Base-by-base conservation (phyloP, 202 grass and related monocot genomes). In the Schoenoplectus tabernaemontani region DNA sequence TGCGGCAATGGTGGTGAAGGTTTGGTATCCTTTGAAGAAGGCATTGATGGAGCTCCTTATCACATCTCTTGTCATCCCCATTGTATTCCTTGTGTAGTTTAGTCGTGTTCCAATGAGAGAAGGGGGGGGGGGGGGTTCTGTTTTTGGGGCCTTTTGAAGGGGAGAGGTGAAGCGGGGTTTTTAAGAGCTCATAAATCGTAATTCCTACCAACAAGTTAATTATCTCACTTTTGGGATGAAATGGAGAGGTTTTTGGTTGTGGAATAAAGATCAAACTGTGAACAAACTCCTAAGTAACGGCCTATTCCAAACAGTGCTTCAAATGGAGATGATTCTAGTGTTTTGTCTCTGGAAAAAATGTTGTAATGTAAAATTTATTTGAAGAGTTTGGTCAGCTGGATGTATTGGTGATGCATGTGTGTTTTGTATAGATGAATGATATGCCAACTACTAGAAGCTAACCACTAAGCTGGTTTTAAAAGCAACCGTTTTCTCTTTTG, bases 1-100 rank as follows among this genome's bases (percentile, higher is more conserved):
- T 12, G 86, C 92, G 0, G 91, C 91, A 0, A 98, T 87, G 76
- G 96, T 86, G 64, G 81, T 95, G 90, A 91, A 99, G 81, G 86
- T 68, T 39, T 92, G 81, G 87, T 99, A 99, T 7, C 87, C 86
- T 16, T 85, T 59, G 81, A 93, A 91, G 86, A 99, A 99, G 0
- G 76, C 85, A 34, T 83, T 85, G 59, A 88, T 85, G 22, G 96
- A 82, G 1, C 83, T 82, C 41, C 96, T 81, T 34, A 92, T 8
- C 66, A 99, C 86, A 82, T 60, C 32, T 32, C 56, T 75, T 22
- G 91, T 90, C 86, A 81, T 90, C 30, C 57, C 78, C 82, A 82
- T 86, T 89, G 77, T 58, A 82, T 53, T 9, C 19, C 13, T 60
- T 72, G 7, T 82, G 19, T 20, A 67, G 30, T 66, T 28, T 3